Base-by-base conservation (phyloP, 148 eudicot genomes). In the Diospyros lotus region DNA sequence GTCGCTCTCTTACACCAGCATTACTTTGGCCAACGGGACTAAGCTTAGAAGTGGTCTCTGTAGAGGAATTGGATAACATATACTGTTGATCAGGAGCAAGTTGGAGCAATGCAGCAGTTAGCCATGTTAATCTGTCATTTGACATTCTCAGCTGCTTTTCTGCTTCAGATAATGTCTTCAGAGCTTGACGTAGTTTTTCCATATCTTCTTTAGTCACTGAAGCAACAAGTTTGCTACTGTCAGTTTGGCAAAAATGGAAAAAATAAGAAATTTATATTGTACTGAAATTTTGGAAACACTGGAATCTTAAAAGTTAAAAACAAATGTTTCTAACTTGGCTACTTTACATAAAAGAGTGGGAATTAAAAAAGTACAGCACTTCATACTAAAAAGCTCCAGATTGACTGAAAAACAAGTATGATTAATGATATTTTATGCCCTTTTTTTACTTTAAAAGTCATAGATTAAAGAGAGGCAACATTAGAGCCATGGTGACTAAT, bases 31-130 rank as follows among this genome's bases (percentile, higher is more conserved):
- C 80, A n/a, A 82, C 64, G 15, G 92, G 91, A 75, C 96, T 92
- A 46, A 82, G 88, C 78, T 82, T 73, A 71, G 85, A 84, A 82
- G 89, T 90, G 68, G 86, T 84, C 17, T 84, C 87, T 73, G 88
- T 83, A 43, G 98, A 94, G 43, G 93, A 91, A 78, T 82, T 84
- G 50, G 90, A 93, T 64, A 87, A 80, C 80, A 87, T 73, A 83
- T 90, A 89, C 80, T 90, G 93, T 73, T 84, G 92, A 73, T 95
- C 94, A 40, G 98, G 98, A 76, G 97, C 98, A 78, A 95, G 96
- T 77, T 95, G 98, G 79, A 95, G 88, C 69, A 92, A 75, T 52
- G 96, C 97, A 44, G 98, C 96, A 4, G 97, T 95, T 53, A 95
- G 88, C 98, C 97, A 92, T 10, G 97, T 95, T 66, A 90, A 68